Base-by-base conservation (phyloP, 2,329 filamentous ascomycete species). In the Hypoxylon sp. region DNA sequence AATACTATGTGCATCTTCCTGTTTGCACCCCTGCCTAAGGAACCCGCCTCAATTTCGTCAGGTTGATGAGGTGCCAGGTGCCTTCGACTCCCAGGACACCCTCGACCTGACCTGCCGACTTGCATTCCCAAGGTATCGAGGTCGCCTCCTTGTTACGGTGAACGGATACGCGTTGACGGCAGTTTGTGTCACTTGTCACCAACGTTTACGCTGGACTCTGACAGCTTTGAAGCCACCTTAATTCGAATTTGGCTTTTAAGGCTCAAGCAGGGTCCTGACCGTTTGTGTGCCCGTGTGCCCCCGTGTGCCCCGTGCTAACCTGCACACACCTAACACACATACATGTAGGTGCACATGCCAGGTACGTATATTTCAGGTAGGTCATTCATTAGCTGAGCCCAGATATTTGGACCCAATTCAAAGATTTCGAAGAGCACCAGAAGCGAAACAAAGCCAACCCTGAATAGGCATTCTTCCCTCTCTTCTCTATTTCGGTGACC, bases 401-500 rank as follows among this genome's bases (percentile, higher is more conserved):
- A 55, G 53, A 42, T 55, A 54, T 59, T 64, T 64, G 30, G 61
- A 54, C 48, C 54, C 55, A 59, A 48, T 59, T 64, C 54, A 54
- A 61, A 37, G 55, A 59, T 33, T 63, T 55, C 46, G 40, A 53
- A 58, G 42, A 67, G 55, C 37, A 56, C 30, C 49, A 44, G 35
- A 42, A 62, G 48, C 53, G 59, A 65, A 59, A 61, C 57, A 57
- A 56, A 62, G 49, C 66, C 62, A 63, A 61, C 54, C 66, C 62
- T 42, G 50, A 69, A 60, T 58, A 51, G 59, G 59, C 44, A 58
- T 56, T 54, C 46, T 54, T 64, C 51, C 20, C 54, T 37, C 51
- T 66, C 49, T 63, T 53, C 63, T 51, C 44, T 58, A 66, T 64
- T 69, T 67, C 60, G 54, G 58, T 69, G 62, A 69, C 66, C 62